phyloP scores from a whole-genome alignment of 768 basidiomycete species.

The Mycena haematopus region DNA sequence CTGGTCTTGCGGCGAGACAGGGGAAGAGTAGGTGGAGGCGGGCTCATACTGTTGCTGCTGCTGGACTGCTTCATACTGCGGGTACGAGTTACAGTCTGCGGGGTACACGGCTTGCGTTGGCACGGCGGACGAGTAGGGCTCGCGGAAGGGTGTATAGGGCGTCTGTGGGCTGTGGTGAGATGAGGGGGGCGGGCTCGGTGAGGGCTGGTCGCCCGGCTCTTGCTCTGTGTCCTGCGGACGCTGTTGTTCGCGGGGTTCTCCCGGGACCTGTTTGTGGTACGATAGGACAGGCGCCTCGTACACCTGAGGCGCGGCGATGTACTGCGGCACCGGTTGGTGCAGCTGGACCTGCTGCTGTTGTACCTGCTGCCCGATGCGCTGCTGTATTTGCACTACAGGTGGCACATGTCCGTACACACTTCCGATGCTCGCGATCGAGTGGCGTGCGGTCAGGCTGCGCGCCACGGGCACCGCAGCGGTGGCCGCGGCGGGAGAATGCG shows the following conservation, averaged over 20 bases:
- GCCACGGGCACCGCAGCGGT: constrained; percentile 10
- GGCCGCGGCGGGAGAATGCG: constrained; percentile 10
- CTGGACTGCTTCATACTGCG: background rate
- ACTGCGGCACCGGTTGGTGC: background rate
- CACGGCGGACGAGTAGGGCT: background rate
- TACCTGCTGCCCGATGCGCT: background rate
- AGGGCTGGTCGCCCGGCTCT: background rate
- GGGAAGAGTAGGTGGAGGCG: background rate
- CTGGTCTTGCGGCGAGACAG: background rate
- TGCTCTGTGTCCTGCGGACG: background rate
- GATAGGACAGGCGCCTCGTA: background rate
- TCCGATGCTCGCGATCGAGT: constrained; percentile 6
- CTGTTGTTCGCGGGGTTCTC: background rate
- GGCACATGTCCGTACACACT: background rate
- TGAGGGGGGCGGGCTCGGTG: constrained; percentile 2
- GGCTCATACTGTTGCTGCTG: background rate
- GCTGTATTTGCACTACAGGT: background rate
- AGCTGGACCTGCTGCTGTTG: background rate
- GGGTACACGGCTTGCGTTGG: background rate
- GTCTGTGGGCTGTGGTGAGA: constrained; percentile 8
- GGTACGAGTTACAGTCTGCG: background rate
- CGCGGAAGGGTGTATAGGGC: constrained; percentile 9
- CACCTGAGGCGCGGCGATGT: background rate
- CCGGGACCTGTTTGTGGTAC: too few species aligned
- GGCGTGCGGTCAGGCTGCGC: constrained; percentile 12